Evolutionary conservation across 495 filamentous ascomycete species (phyloP).

Genomic region (Penicillium ucsense): DNA sequence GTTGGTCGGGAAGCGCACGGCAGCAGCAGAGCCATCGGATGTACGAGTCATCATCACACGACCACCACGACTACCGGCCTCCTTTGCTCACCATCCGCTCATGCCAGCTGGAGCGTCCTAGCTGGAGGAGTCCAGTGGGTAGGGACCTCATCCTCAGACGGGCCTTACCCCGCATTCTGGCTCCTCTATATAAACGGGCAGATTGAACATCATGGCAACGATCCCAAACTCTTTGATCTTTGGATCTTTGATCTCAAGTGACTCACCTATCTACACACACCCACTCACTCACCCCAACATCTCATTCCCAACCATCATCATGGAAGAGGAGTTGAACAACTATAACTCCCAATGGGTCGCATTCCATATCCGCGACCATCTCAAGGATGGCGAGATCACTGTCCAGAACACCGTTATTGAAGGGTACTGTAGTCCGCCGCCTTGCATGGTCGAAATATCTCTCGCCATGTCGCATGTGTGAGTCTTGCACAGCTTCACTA

Average conservation of each 20-base stretch:
- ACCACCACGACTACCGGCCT: neutral
- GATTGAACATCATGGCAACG: too few species aligned
- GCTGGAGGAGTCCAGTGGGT: too few species aligned
- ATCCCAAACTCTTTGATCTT: too few species aligned
- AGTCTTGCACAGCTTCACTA: conserved; percentile 3
- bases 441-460: neutral
- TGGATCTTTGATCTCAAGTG: neutral
- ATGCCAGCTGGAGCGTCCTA: neutral
- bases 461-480: too few species aligned
- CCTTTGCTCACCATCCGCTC: neutral
- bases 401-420: conserved; percentile 27
- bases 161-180: neutral
- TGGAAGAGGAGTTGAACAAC: conserved; percentile 5
- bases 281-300: neutral
- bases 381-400: conserved; percentile 20
- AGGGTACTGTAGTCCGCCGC: conserved; percentile 11
- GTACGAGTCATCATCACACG: conserved; percentile 6
- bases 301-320: neutral
- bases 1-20: neutral
- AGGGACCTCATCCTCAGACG: too few species aligned
- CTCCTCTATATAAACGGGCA: neutral
- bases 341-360: conserved; percentile 29
- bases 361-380: conserved; percentile 31
- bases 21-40: conserved; percentile 3
- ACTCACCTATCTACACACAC: neutral